A percentile compares a stretch with the other conserved stretches of the same genome.
These are phyloP conservation scores for Neotropicomus parvogracilis DNA, from an alignment of 1,284 basidiomycete genomes.

Conservation along the genomic window DNA sequence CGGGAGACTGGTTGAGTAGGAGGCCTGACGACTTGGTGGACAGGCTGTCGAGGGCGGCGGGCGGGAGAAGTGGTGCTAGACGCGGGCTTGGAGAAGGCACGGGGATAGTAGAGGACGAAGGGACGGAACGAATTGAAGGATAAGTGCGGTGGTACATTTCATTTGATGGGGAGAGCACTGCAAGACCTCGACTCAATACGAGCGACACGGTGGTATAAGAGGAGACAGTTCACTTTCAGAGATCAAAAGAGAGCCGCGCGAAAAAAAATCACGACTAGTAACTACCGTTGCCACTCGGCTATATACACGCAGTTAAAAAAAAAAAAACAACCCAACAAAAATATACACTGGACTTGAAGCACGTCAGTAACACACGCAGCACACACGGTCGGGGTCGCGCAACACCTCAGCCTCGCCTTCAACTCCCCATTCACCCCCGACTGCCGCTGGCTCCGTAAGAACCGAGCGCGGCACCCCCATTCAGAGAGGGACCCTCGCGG, in stretches of 20 bases:
- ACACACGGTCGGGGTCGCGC: not conserved
- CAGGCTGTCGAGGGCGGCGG: constrained; percentile 29
- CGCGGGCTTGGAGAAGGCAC: constrained; percentile 32
- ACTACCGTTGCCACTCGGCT: constrained; percentile 21
- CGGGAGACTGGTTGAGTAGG: constrained; percentile 32
- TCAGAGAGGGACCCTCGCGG: constrained; percentile 30
- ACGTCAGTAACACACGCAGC: constrained; percentile 8
- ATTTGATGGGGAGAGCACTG: constrained; percentile 35
- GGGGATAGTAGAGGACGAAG: constrained; percentile 34
- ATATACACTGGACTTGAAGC: no score
- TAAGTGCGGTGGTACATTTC: constrained; percentile 43
- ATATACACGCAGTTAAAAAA: no score
- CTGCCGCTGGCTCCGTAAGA: constrained; percentile 31
- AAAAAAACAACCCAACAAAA: no score
- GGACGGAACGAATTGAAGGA: constrained; percentile 38
- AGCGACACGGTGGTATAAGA: not conserved
- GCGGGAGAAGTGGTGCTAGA: constrained; percentile 37
- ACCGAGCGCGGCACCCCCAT: constrained; percentile 29
- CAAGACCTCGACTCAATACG: constrained; percentile 15
- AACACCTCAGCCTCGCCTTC: constrained; percentile 83
- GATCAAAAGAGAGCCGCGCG: constrained; percentile 7
- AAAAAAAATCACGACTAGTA: not conserved
- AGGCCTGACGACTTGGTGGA: constrained; percentile 34
- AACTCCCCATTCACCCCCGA: constrained; percentile 68
- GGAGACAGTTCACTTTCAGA: constrained; percentile 23